Conservation (phyloP, 2,329 filamentous ascomycete species). For the Talaromyces sp. region DNA sequence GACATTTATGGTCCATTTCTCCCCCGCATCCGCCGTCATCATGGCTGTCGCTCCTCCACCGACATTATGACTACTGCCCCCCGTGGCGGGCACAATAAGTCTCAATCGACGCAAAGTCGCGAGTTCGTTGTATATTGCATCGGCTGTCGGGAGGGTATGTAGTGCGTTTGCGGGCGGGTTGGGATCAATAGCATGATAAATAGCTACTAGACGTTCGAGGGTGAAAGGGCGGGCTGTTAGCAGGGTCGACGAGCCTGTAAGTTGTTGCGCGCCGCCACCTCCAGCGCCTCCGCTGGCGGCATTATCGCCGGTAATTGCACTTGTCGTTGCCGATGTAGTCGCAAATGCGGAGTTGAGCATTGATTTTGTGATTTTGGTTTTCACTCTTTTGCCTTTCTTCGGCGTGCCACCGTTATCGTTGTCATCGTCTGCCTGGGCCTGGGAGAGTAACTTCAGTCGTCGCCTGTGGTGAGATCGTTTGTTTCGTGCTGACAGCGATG, state of each 20-base stretch:
- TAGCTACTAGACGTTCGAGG: constrained; percentile 46
- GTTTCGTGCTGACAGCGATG: constrained; percentile 41
- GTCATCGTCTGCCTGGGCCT: constrained; percentile 36
- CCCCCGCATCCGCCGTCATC: constrained; percentile 39
- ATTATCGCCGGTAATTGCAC: constrained; percentile 21
- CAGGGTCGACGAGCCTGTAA: constrained; percentile 38
- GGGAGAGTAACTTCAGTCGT: constrained; percentile 40
- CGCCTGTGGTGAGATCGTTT: constrained; percentile 45
- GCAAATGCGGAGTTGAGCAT: constrained; percentile 40
- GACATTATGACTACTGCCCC: constrained; percentile 23
- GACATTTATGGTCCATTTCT: constrained; percentile 50
- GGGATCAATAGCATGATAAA: constrained; percentile 48
- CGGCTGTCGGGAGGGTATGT: constrained; percentile 37
- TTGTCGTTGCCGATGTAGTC: constrained; percentile 37
- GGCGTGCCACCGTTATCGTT: constrained; percentile 30
- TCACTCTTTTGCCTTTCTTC: constrained; percentile 34
- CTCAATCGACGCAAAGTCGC: constrained; percentile 47
- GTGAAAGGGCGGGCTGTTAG: constrained; percentile 44
- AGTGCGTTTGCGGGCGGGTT: constrained; percentile 42
- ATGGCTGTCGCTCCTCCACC: constrained; percentile 27
- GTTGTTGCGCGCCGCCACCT: constrained; percentile 17
- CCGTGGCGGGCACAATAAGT: constrained; percentile 43
- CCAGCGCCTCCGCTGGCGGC: constrained; percentile 24
- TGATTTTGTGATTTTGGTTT: constrained; percentile 41
- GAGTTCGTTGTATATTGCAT: constrained; percentile 45